Conservation (phyloP, 2,329 filamentous ascomycete genomes). For the Huntiella bhutanensis region DNA sequence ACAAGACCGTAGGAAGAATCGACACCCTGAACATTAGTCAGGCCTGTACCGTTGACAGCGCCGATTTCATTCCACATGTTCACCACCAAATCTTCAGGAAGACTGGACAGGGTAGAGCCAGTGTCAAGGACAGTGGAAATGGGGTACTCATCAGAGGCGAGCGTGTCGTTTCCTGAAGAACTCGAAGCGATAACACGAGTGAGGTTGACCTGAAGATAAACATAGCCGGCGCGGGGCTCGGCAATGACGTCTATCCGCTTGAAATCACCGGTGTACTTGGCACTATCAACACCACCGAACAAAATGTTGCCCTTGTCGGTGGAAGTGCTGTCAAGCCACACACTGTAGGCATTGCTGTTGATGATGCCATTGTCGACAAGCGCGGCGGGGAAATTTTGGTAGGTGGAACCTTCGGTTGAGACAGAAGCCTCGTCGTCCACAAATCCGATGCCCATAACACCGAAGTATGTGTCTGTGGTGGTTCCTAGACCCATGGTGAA, state of each 20-base stretch:
- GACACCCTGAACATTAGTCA: slow-evolving; percentile 10
- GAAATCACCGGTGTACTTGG: slow-evolving; percentile 49
- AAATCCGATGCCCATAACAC: slow-evolving; percentile 43
- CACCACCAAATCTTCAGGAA: slow-evolving; percentile 40
- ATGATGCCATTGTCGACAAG: slow-evolving; percentile 45
- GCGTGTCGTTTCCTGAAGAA: slow-evolving; percentile 27
- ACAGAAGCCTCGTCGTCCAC: slow-evolving; percentile 30
- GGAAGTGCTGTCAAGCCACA: slow-evolving; percentile 44
- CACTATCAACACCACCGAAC: slow-evolving; percentile 64
- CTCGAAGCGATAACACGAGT: slow-evolving; percentile 30
- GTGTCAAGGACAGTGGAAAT: slow-evolving; percentile 53
- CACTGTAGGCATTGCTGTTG: slow-evolving; percentile 48
- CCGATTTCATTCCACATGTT: slow-evolving; percentile 37
- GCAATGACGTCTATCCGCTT: slow-evolving; percentile 36
- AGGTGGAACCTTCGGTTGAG: slow-evolving; percentile 16
- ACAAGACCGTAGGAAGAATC: slow-evolving; percentile 23
- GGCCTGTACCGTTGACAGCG: slow-evolving; percentile 23
- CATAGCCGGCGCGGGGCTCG: slow-evolving; percentile 23
- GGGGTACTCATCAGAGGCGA: slow-evolving; percentile 25
- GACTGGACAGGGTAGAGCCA: slow-evolving; percentile 52
- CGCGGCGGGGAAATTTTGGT: slow-evolving; percentile 43
- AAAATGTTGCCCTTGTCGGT: slow-evolving; percentile 51
- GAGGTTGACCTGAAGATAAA: slow-evolving; percentile 29
- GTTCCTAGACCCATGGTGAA: slow-evolving; percentile 40
- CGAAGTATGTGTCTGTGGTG: slow-evolving; percentile 34